phyloP scores from a whole-genome alignment of 306 rosid species.

The Amphicarpaea edgeworthii region DNA sequence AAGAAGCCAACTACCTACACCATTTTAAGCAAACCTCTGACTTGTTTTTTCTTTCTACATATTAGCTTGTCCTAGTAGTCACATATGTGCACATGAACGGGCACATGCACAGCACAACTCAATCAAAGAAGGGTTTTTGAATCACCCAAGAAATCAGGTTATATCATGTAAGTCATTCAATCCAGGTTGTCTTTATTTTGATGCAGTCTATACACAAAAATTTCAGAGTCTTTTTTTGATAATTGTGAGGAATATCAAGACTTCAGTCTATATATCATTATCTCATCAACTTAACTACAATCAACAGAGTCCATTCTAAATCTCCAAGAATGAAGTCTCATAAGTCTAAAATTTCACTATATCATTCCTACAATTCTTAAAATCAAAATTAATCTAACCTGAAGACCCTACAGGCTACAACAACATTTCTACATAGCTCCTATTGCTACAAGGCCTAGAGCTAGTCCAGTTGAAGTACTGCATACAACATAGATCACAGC shows the following conservation, averaged over 20 bases:
- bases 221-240: slow-evolving; percentile 15
- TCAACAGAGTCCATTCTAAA: slow-evolving; percentile 23
- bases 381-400: slow-evolving; percentile 14
- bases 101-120: slow-evolving; percentile 10
- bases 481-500: background rate
- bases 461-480: slow-evolving; percentile 13
- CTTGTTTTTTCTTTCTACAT: background rate
- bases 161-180: background rate
- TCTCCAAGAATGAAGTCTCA: slow-evolving; percentile 13
- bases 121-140: slow-evolving; percentile 2
- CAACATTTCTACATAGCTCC: slow-evolving; percentile 6
- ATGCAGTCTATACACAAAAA: background rate
- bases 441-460: slow-evolving; percentile 21
- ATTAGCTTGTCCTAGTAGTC: background rate
- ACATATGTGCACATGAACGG: slow-evolving; percentile 14
- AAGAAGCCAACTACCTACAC: slow-evolving; percentile 26
- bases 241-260: slow-evolving; percentile 3
- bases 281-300: slow-evolving; percentile 17
- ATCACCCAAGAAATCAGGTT: slow-evolving; percentile 1
- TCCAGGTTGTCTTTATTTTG: slow-evolving; percentile 26
- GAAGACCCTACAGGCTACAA: background rate
- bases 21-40: slow-evolving; percentile 22
- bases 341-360: slow-evolving; percentile 21
- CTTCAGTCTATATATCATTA: slow-evolving; percentile 6
- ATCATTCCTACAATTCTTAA: slow-evolving; percentile 2